Evolutionary conservation across 345 rosid genomes (phyloP), one percentile per base, ranked within the genome.

Genomic region (Citrus maxima): DNA sequence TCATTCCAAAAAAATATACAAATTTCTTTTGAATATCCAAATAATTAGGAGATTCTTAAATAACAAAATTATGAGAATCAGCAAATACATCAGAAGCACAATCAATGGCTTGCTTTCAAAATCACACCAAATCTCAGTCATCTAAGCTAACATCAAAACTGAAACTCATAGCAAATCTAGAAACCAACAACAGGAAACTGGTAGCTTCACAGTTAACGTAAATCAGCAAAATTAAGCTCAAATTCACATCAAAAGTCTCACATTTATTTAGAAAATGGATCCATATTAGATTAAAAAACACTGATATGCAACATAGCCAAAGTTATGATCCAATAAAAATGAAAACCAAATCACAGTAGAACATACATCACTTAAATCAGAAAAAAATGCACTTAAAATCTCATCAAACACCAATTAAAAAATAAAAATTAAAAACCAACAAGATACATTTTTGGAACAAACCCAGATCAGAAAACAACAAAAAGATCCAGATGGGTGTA

Each of bases 401-500:
- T 67, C 35, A 70, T 49, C 40, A 37, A 28, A 65, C 58, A 5
- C 7, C 22, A 54, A 54, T 54, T 3, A 46, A 46, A 46, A 46
- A 46, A 3, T 3, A 12, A 13, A 46, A 54, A 54, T 18, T 18
- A 51, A 42, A 13, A 7, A 22, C 18, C 22, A 51, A 58, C 55
- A n/a, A 76, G 34, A 18, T 21, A 25, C 37, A 67, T n/a, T 22
- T 13, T 37, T 2, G 60, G 77, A 49, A 28, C 61, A 61, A 78
- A 76, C 68, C 69, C 88, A 88, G 86, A 89, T 86, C 88, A 81
- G 74, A 79, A 79, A 79, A 80, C 65, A 37, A 32, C 42, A 68
- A 80, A 80, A 67, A 16, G n/a, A 32, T 13, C 27, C 75, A 63
- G 69, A 38, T 58, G 72, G 76, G 2, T 3, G 7, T 49, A 25